Percentiles rank a stretch among this genome's conserved stretches.
Evolutionary conservation across 306 rosid genomes (phyloP).

Genomic region (Quercus alba): DNA sequence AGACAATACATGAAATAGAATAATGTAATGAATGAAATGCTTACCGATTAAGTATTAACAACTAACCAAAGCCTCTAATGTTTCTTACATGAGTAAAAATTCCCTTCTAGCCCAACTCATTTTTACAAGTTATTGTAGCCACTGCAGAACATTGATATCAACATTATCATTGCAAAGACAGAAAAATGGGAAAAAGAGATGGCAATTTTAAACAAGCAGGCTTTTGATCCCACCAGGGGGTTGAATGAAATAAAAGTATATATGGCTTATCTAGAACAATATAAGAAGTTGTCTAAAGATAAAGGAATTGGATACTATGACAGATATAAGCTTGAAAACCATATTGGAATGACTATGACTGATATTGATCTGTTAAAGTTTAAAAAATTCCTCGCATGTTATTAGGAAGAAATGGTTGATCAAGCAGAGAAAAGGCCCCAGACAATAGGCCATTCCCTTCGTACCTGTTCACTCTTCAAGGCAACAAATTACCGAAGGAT

Average conservation of each 20-base stretch:
- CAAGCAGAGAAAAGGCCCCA: conserved; percentile 47
- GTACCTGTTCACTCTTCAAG: conserved; percentile 30
- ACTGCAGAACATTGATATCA: not conserved
- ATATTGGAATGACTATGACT: accelerated
- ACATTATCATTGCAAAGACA: not conserved
- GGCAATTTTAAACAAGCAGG: not conserved
- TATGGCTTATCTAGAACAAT: conserved; percentile 63
- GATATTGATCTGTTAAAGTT: conserved; percentile 9
- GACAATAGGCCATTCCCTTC: conserved; percentile 22
- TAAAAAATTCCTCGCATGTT: conserved; percentile 29
- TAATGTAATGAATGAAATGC: not conserved
- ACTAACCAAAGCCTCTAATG: not conserved
- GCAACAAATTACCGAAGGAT: conserved; percentile 59
- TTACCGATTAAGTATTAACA: no score
- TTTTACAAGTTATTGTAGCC: conserved; percentile 7
- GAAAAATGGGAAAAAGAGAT: not conserved
- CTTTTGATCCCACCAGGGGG: conserved; percentile 18
- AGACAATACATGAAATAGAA: not conserved
- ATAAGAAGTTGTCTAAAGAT: conserved; percentile 35
- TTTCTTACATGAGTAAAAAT: not conserved
- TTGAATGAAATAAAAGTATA: conserved; percentile 32
- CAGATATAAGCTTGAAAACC: conserved; percentile 21
- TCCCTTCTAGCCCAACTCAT: not conserved
- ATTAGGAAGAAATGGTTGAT: conserved; percentile 49
- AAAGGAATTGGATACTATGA: conserved; percentile 49